phyloP scores from a whole-genome alignment of 345 rosid species.

The Salix koriyanagi region DNA sequence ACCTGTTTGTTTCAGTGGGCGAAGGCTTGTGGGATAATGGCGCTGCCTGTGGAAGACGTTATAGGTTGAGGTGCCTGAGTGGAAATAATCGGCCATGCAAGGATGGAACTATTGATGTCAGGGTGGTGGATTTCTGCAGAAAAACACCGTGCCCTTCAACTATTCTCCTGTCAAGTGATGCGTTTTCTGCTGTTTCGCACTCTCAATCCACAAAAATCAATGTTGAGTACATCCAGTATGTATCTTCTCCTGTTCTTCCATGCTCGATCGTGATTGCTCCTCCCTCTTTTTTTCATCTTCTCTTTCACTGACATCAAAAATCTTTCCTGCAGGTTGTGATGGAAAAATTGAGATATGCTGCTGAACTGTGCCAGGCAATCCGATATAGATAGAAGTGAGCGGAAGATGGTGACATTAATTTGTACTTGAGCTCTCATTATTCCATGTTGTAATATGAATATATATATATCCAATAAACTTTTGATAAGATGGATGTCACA shows the following conservation, averaged over 20 bases:
- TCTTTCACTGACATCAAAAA: background rate
- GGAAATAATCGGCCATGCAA: slow-evolving; percentile 30
- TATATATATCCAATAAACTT: background rate
- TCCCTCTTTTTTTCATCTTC: background rate
- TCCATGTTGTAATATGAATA: background rate
- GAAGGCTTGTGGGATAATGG: slow-evolving; percentile 38
- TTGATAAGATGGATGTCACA: background rate
- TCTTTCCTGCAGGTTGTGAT: background rate
- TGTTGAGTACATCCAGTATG: slow-evolving; percentile 32
- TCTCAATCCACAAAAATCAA: slow-evolving; percentile 20
- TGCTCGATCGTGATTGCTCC: background rate
- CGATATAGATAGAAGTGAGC: background rate
- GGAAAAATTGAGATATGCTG: background rate
- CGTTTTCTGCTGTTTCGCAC: slow-evolving; percentile 21
- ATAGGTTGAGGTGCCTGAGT: slow-evolving; percentile 28
- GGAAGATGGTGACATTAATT: background rate
- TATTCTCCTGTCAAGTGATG: slow-evolving; percentile 24
- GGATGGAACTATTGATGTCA: slow-evolving; percentile 25
- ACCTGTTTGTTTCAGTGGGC: slow-evolving; percentile 20
- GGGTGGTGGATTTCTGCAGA: slow-evolving; percentile 33
- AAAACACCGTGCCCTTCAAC: slow-evolving; percentile 36
- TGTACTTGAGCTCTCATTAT: background rate
- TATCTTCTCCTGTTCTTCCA: background rate
- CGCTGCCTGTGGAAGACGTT: slow-evolving; percentile 35
- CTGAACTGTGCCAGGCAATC: background rate